Percentiles rank a stretch among this genome's conserved stretches.
phyloP scores from a whole-genome alignment of 768 basidiomycete genomes.

The Tricholoma saponaceum region DNA sequence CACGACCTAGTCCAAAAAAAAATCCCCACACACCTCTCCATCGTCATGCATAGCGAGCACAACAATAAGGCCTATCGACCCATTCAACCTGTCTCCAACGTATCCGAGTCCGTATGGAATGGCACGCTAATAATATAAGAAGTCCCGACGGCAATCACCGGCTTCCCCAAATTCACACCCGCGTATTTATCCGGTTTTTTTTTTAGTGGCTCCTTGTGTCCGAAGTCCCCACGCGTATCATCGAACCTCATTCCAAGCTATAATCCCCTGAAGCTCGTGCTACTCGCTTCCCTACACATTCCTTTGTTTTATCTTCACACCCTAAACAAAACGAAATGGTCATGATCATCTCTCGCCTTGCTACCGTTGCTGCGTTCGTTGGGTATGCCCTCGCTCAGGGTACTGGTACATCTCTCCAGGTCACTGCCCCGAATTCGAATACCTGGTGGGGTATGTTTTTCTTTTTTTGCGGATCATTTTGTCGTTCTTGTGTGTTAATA shows the following conservation, averaged over 20 bases:
- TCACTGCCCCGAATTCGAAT: slow-evolving; percentile 41
- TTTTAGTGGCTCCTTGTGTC: not conserved
- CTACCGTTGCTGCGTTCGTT: slow-evolving; percentile 33
- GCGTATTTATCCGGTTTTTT: not conserved
- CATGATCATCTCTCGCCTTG: slow-evolving; percentile 21
- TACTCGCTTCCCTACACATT: not conserved
- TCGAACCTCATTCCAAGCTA: not conserved
- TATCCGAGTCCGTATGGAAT: too few species aligned
- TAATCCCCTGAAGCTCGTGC: not conserved
- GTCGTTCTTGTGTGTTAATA: not conserved
- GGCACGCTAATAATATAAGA: too few species aligned
- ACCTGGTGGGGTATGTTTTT: slow-evolving; percentile 59
- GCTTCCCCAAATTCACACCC: too few species aligned
- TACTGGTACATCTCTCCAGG: slow-evolving; percentile 26
- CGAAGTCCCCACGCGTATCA: not conserved
- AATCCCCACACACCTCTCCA: not conserved
- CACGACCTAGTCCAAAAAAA: not conserved
- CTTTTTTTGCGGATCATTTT: not conserved
- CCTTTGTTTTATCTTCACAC: not conserved
- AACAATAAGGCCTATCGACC: not conserved
- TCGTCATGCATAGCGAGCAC: not conserved
- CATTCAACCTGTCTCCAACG: too few species aligned
- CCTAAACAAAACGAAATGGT: not conserved
- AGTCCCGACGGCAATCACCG: not conserved
- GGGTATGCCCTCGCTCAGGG: slow-evolving; percentile 29